phyloP scores from a whole-genome alignment of 257 asterid genomes.

The Solanum pennellii region DNA sequence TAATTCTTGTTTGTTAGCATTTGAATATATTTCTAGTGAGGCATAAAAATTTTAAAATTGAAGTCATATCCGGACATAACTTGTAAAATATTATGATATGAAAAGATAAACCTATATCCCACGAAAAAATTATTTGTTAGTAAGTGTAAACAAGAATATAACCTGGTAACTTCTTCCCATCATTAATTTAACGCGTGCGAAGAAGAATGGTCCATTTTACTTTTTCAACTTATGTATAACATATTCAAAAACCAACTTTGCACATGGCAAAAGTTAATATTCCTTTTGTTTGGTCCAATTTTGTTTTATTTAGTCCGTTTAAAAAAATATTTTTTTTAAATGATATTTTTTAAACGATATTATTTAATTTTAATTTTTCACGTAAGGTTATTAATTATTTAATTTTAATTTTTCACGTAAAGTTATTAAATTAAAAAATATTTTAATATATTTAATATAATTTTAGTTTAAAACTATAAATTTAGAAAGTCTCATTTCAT shows the following conservation, averaged over 20 bases:
- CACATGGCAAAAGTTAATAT: background rate
- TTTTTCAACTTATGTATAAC: background rate
- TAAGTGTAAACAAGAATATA: background rate
- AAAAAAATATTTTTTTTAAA: no score
- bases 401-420: no score
- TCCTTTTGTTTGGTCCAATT: no score
- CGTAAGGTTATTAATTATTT: no score
- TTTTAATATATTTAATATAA: no score
- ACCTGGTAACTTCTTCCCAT: background rate
- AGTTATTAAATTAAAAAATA: fast-evolving
- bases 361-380: no score
- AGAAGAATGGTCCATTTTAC: background rate
- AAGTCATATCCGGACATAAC: background rate
- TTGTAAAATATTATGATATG: background rate
- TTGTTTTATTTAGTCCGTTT: no score
- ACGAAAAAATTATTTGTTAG: background rate
- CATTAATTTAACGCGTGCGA: background rate
- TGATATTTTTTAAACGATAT: no score
- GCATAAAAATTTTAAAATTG: background rate
- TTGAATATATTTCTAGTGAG: background rate
- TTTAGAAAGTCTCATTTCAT: no score
- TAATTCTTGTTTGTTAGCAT: background rate
- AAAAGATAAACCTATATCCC: background rate
- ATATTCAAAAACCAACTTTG: background rate
- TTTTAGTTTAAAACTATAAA: no score